phyloP scores from a whole-genome alignment of 192 early-diverging fungal species.

The Entomortierella chlamydospora region DNA sequence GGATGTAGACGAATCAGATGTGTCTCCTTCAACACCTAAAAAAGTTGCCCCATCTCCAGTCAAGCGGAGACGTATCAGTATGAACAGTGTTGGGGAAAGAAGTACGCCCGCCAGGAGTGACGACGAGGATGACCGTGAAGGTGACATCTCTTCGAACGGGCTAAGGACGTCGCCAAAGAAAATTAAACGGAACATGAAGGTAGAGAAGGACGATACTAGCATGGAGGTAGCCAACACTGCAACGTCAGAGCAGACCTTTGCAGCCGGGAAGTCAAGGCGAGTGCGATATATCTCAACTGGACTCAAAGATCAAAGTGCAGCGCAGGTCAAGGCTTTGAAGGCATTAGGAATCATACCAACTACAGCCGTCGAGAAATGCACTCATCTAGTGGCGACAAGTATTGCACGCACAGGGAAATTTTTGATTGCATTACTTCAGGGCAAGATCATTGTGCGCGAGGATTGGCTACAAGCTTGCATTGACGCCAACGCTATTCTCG shows the following conservation, averaged over 20 bases:
- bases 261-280: conserved; percentile 12
- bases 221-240: background rate
- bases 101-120: conserved; percentile 38
- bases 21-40: background rate
- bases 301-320: conserved; percentile 53
- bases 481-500: conserved; percentile 39
- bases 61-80: conserved; percentile 45
- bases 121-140: conserved; percentile 21
- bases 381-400: conserved; percentile 66
- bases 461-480: conserved; percentile 48
- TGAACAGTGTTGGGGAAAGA: conserved; percentile 31
- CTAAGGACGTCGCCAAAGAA: conserved; percentile 19
- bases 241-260: background rate
- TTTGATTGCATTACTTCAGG: conserved; percentile 30
- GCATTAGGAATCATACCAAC: conserved; percentile 66
- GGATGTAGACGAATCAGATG: conserved; percentile 7
- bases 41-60: conserved; percentile 8
- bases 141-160: background rate
- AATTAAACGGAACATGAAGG: background rate
- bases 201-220: conserved; percentile 28
- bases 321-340: conserved; percentile 57
- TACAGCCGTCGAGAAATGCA: conserved; percentile 58
- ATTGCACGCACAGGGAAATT: conserved; percentile 71
- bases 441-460: conserved; percentile 39
- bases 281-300: conserved; percentile 56